A percentile compares a stretch with the other conserved stretches of the same genome.
Evolutionary conservation across 345 rosid genomes (phyloP).

Genomic region (Acer campestre): DNA sequence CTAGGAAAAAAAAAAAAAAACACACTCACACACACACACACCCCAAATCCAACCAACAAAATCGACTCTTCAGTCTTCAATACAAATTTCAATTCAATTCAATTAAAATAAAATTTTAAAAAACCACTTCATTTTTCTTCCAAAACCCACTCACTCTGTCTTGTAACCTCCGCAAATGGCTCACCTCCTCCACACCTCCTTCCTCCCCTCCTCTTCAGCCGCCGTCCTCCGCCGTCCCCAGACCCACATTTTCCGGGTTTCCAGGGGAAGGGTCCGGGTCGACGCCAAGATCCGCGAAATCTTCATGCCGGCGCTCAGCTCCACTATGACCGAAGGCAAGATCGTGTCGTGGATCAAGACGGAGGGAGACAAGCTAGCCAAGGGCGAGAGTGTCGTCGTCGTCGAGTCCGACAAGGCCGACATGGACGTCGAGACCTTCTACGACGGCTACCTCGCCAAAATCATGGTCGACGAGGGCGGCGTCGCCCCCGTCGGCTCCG

Average conservation of each 20-base stretch:
- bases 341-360: slow-evolving; percentile 93
- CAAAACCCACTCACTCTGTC: background rate
- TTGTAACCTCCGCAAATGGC: slow-evolving; percentile 38
- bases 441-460: slow-evolving; percentile 91
- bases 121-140: background rate
- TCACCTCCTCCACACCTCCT: slow-evolving; percentile 62
- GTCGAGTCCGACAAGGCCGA: slow-evolving; percentile 98
- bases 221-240: slow-evolving; percentile 23
- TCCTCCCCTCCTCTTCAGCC: slow-evolving; percentile 49
- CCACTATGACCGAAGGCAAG: slow-evolving; percentile 96
- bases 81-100: background rate
- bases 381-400: slow-evolving; percentile 93
- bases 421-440: slow-evolving; percentile 96
- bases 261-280: slow-evolving; percentile 25
- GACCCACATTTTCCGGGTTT: slow-evolving; percentile 20
- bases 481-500: slow-evolving; percentile 91
- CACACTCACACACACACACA: no score
- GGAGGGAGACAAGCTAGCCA: slow-evolving; percentile 85
- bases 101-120: no score
- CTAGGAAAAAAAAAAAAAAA: slow-evolving; percentile 38
- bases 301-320: slow-evolving; percentile 99
- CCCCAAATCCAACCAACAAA: no score
- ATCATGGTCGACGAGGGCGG: slow-evolving; percentile 96
- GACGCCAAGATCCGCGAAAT: slow-evolving; percentile 91
- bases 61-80: background rate